Evolutionary conservation across 164 flowering plant species (phyloP).

Genomic region (Aristolochia contorta): DNA sequence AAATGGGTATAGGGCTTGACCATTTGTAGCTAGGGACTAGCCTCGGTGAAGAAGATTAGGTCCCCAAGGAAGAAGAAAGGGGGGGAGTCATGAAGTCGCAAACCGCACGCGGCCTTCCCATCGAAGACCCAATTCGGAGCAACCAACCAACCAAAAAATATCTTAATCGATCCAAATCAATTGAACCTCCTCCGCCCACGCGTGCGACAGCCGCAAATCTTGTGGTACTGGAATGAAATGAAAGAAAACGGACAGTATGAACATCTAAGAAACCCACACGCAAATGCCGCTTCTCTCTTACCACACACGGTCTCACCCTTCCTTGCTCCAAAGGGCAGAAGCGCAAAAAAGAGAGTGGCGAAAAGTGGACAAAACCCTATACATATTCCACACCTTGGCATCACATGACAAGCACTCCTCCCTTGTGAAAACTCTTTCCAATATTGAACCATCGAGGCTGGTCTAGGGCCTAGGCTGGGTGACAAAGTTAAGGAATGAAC

Average conservation of each 20-base stretch:
- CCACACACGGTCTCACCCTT: slow-evolving; percentile 15
- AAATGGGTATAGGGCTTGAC: no score
- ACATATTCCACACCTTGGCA: slow-evolving; percentile 6
- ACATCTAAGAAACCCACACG: slow-evolving; percentile 10
- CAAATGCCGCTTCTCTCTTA: slow-evolving; percentile 15
- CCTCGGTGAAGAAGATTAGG: no score
- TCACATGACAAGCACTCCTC: slow-evolving; percentile 1
- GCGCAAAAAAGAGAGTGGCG: background rate
- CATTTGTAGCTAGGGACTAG: no score
- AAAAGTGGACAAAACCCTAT: slow-evolving; percentile 1
- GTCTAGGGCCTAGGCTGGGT: no score
- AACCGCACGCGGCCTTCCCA: background rate
- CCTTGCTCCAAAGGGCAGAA: slow-evolving; percentile 9
- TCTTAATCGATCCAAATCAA: no score
- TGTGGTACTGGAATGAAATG: background rate
- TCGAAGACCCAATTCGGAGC: background rate
- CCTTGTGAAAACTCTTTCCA: background rate
- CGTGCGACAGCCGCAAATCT: background rate
- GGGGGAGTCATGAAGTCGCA: background rate
- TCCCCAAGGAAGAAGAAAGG: no score
- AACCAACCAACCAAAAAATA: slow-evolving; percentile 1
- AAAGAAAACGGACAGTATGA: no score
- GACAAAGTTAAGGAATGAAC: no score
- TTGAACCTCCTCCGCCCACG: no score
- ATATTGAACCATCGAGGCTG: background rate